Conservation (phyloP, 106 monocot genomes). For the Dendrobium nobile region DNA sequence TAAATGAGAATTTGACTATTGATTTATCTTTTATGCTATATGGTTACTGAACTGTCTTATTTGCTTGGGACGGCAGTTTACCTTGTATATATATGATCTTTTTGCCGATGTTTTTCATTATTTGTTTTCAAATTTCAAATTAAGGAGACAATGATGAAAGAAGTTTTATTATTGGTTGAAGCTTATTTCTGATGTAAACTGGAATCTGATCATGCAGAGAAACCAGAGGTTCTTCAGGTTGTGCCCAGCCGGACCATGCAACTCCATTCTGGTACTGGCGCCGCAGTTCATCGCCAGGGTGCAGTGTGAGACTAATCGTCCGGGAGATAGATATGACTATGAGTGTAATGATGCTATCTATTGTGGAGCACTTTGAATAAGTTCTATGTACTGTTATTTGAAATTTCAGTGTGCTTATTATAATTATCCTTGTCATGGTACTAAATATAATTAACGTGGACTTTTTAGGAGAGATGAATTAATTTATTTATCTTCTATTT, state of each 20-base stretch:
- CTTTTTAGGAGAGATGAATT: too few species aligned
- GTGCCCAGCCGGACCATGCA: conserved; percentile 26
- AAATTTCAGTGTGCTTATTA: neutral
- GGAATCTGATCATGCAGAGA: conserved; percentile 42
- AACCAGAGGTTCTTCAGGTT: conserved; percentile 67
- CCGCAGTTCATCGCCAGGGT: neutral
- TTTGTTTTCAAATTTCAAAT: too few species aligned
- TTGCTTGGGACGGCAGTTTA: too few species aligned
- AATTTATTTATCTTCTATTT: too few species aligned
- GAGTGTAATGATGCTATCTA: neutral
- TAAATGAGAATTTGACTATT: too few species aligned
- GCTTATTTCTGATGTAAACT: neutral
- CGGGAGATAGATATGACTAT: neutral
- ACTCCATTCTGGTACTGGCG: conserved; percentile 27
- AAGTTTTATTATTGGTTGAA: neutral
- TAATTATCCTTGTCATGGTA: neutral
- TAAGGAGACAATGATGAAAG: neutral
- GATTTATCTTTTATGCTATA: too few species aligned
- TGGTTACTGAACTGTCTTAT: too few species aligned
- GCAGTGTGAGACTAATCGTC: neutral
- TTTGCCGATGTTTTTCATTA: too few species aligned
- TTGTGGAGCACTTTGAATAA: neutral
- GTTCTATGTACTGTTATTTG: neutral
- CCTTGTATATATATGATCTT: too few species aligned
- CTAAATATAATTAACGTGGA: neutral